A percentile compares a stretch with the other conserved stretches of the same genome.
Conservation (phyloP, 345 rosid species). For the Psidium guajava region DNA sequence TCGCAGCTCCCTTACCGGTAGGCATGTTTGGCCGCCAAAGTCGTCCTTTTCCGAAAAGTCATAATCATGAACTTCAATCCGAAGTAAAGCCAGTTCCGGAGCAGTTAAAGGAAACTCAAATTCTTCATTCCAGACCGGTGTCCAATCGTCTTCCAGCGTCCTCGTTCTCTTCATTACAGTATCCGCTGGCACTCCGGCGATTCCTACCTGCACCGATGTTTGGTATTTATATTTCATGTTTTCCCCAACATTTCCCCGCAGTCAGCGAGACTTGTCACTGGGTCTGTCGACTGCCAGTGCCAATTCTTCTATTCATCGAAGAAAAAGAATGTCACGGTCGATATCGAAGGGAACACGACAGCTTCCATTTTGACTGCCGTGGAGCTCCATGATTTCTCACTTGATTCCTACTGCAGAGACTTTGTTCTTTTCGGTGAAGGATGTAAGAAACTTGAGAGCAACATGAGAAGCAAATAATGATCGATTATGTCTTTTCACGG, state of each 20-base stretch:
- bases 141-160: constrained; percentile 62
- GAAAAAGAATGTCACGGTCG: not conserved
- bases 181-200: constrained; percentile 78
- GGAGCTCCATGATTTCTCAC: not conserved
- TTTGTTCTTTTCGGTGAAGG: not conserved
- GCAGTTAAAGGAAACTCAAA: constrained; percentile 77
- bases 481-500: not conserved
- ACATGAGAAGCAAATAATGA: not conserved
- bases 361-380: not conserved
- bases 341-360: not conserved
- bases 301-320: not conserved
- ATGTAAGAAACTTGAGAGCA: not conserved
- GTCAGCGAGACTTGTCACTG: not conserved
- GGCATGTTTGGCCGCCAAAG: constrained; percentile 80
- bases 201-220: constrained; percentile 41
- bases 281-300: not conserved
- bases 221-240: not conserved
- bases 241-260: not conserved
- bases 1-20: constrained; percentile 58
- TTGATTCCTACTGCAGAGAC: not conserved
- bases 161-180: constrained; percentile 39
- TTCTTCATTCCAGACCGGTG: constrained; percentile 67
- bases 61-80: constrained; percentile 73
- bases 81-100: constrained; percentile 72
- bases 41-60: constrained; percentile 64